phyloP scores from a whole-genome alignment of 495 filamentous ascomycete genomes.

The Coniosporium apollinis region DNA sequence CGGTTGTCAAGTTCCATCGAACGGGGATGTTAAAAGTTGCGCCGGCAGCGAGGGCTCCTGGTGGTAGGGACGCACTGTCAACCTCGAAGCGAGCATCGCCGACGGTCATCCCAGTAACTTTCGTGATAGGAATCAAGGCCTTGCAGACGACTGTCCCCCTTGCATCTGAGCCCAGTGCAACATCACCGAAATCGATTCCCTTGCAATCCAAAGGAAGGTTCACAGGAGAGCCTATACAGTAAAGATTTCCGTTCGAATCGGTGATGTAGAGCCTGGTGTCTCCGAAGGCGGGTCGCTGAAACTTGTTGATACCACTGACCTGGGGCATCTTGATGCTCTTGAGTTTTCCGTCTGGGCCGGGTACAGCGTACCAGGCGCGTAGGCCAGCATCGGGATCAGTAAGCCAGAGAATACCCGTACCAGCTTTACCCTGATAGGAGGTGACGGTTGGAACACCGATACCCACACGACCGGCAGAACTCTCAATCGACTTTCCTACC shows the following conservation, averaged over 20 bases:
- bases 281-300: conserved; percentile 32
- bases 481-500: conserved; percentile 20
- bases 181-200: conserved; percentile 27
- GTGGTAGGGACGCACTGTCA: conserved; percentile 19
- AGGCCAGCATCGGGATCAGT: conserved; percentile 24
- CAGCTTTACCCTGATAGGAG: conserved; percentile 24
- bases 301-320: conserved; percentile 28
- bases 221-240: conserved; percentile 21
- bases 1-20: conserved; percentile 24
- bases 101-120: conserved; percentile 16
- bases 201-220: conserved; percentile 12
- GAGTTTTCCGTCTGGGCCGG: conserved; percentile 22
- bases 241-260: conserved; percentile 22
- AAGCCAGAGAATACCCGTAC: conserved; percentile 26
- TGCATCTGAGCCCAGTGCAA: conserved; percentile 18
- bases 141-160: conserved; percentile 22
- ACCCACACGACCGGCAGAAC: conserved; percentile 25
- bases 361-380: conserved; percentile 24
- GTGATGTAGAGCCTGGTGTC: conserved; percentile 28
- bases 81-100: conserved; percentile 17
- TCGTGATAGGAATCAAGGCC: conserved; percentile 20
- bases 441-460: conserved; percentile 26
- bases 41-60: conserved; percentile 17
- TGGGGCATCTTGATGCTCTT: conserved; percentile 23
- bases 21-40: conserved; percentile 22